Base-by-base conservation (phyloP, 2,329 filamentous ascomycete genomes). In the Penicillium hesseltinei region DNA sequence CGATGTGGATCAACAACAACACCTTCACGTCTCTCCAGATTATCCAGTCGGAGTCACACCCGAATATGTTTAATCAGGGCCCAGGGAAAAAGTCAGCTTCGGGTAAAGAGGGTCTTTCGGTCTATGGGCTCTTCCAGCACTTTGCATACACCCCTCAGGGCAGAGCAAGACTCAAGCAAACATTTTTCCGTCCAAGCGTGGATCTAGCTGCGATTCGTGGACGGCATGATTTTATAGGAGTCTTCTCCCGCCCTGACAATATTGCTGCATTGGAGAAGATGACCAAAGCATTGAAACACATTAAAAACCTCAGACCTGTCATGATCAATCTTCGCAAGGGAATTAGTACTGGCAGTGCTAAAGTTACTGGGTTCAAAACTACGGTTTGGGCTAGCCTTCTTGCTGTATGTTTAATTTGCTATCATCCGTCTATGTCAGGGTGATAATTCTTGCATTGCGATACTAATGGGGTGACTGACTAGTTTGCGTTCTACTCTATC, bases 21-120 rank as follows among this genome's bases (percentile, higher is more conserved):
- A 90, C 92, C 0, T 77, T 97, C 42, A 75, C 85, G 15, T 92
- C 92, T 1, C 81, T 99, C 9, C 93, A 97, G 66, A 90, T 99
- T 29, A 80, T 96, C 27, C 88, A 89, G 54, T 86, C 88, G 1
- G 92, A 97, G 71, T 84, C 84, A 11, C 91, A 96, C 71, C 92
- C 91, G 5, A 92, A 91, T 68, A 87, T 84, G 47, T 89, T 93
- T 61, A 89, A 88, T 65, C 88, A 89, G 75, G 89, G 89, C 0
- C 84, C 86, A 3, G 83, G 81, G 7, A 83, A 79, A 62, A 80
- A 80, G 31, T 81, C 79, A 27, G 85, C 82, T 1, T 87, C 84
- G 21, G 82, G 84, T 0, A 96, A 93, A 71, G 92, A 96, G 75
- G 89, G 86, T 17, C 80, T 94, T 1, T 97, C 91, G 0, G 77